These are phyloP conservation scores for Medicago lupulina DNA, from an alignment of 306 rosid genomes.

Conservation along the genomic window DNA sequence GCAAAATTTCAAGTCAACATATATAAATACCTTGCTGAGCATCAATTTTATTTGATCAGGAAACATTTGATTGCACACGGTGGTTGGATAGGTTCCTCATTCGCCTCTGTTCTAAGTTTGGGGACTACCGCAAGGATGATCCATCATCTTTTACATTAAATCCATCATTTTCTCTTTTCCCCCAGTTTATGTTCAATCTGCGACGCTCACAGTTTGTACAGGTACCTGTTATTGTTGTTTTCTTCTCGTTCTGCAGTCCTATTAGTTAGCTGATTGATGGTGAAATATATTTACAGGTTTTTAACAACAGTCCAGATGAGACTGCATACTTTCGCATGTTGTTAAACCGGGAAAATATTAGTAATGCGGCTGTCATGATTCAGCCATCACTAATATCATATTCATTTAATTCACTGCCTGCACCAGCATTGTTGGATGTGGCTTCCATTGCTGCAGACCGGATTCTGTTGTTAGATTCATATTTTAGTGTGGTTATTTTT, in stretches of 20 bases:
- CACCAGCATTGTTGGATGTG: slow-evolving; percentile 91
- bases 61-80: slow-evolving; percentile 90
- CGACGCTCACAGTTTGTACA: slow-evolving; percentile 97
- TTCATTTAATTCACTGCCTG: slow-evolving; percentile 87
- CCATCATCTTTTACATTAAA: slow-evolving; percentile 88
- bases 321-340: slow-evolving; percentile 96
- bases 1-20: slow-evolving; percentile 9
- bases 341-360: slow-evolving; percentile 88
- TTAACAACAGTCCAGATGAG: slow-evolving; percentile 99
- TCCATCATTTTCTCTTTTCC: slow-evolving; percentile 85
- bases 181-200: slow-evolving; percentile 94
- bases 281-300: slow-evolving; percentile 68
- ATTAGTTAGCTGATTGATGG: slow-evolving; percentile 34
- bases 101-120: slow-evolving; percentile 95
- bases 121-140: slow-evolving; percentile 97
- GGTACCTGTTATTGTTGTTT: slow-evolving; percentile 54
- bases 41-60: slow-evolving; percentile 61
- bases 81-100: slow-evolving; percentile 97
- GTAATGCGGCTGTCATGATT: slow-evolving; percentile 97
- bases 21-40: slow-evolving; percentile 23
- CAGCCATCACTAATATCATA: slow-evolving; percentile 90
- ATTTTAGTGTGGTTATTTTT: slow-evolving; percentile 90
- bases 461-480: slow-evolving; percentile 90
- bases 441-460: slow-evolving; percentile 90
- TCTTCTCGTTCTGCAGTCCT: slow-evolving; percentile 16